Base-by-base conservation (phyloP, 768 basidiomycete species). In the Lyophyllum shimeji region DNA sequence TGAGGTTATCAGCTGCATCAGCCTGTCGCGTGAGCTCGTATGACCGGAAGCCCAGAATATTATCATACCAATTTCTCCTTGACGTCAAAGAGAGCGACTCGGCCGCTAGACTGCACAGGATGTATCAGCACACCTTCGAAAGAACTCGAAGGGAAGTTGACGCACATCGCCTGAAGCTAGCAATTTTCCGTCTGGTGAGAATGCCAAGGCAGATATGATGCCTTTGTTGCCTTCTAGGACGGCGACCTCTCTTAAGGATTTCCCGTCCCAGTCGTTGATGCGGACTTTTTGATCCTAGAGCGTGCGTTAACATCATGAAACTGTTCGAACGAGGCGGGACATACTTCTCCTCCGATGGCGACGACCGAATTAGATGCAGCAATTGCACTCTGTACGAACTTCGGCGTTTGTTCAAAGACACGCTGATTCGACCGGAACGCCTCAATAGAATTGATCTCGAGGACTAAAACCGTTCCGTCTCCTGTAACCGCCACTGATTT, bases 131-230 rank as follows among this genome's bases (percentile, higher is more conserved):
- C 42, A 18, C 7, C 23, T 39, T 20, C 29, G 40, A 48, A 9
- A 29, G 9, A 29, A 51, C 46, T 25, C 23, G 33, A 46, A 23
- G 45, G 53, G 20, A 34, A 42, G 9, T 15, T 17, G 17, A 80
- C 90, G 71, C 63, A 95, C 94, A 71, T 98, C 94, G 46, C 95
- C 96, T 6, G 87, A 80, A 51, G 89, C 93, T 11, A 98, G 76
- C 34, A 85, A 71, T 20, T 72, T 75, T 0, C 89, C 90, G 67
- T 96, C 86, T 0, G 86, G 83, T 0, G 92, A 90, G 72, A 97
- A 89, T 0, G 90, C 82, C 6, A 98, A 69, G 0, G 85, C 84
- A 40, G 86, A 86, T 18, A 98, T 75, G 7, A 82, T 73, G 13
- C 86, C 89, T 60, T 81, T 82, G 68, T 89, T 89, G 29, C 83